Evolutionary conservation across 1,284 basidiomycete genomes (phyloP), one percentile per base, ranked within the genome.

Genomic region (Crucibulum parvulum): DNA sequence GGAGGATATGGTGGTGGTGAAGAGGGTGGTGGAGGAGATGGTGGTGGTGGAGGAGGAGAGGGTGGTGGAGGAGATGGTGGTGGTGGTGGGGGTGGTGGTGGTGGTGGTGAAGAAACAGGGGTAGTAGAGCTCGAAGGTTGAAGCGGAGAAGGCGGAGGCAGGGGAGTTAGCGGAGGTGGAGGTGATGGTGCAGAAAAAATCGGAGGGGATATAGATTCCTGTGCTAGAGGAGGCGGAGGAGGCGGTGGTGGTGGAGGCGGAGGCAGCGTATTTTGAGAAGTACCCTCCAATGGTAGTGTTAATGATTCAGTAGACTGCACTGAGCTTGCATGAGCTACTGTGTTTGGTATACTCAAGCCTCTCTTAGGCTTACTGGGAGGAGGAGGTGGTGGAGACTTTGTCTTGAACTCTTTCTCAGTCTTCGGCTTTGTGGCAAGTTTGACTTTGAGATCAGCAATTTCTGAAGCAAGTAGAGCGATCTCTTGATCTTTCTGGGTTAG

Each of bases 351-450:
- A 4, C 69, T 69, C 6, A 81, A 9, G 11, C n/a, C 11, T 8
- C 31, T 37, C 24, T 51, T 51, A 24, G n/a, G 18, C 18, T 31
- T 79, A 24, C 87, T 87, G 0, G 87, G 83, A 4, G 87, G 88
- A 0, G 87, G 88, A 2, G 91, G 88, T 1, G 91, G 88, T 0
- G 87, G 76, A 52, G 88, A 87, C 56, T 83, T 83, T 7, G 80
- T 78, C 72, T 92, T 93, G 75, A 88, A 92, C 62, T 89, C 89
- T 67, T 86, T 85, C 72, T 93, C 91, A 1, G 84, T 85, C 72
- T 83, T 84, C 3, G 87, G 85, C 62, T 83, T 86, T 10, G 78
- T 78, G 18, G 79, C 74, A 45, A 87, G 67, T 51, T 86, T 78
- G 13, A 77, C 75, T 63, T 85, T 85, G 41, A 93, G 77, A 7